Conservation (phyloP, 768 basidiomycete species). For the Xerocomus potaroensis region DNA sequence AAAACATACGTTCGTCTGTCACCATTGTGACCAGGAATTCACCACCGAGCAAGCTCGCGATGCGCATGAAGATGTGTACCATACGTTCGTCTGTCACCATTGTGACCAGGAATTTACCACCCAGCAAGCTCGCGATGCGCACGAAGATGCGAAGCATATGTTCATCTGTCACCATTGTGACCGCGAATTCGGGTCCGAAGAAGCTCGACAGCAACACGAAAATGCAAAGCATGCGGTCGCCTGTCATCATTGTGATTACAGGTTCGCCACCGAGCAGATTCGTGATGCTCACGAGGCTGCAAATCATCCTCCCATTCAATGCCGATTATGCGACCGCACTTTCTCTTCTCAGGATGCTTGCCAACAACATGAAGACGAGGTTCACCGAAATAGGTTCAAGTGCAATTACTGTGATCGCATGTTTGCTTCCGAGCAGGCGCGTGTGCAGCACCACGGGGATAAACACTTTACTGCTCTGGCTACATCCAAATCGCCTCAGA, state of each 20-base stretch:
- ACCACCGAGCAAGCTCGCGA: not conserved
- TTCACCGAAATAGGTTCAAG: not conserved
- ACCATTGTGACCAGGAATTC: slow-evolving; percentile 7
- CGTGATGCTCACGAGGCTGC: slow-evolving; percentile 7
- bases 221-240: not conserved
- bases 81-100: not conserved
- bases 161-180: slow-evolving; percentile 10
- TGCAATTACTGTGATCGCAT: slow-evolving; percentile 8
- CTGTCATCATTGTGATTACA: slow-evolving; percentile 10
- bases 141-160: slow-evolving; percentile 1
- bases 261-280: slow-evolving; percentile 1
- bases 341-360: slow-evolving; percentile 6
- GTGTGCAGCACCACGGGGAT: slow-evolving; percentile 1
- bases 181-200: not conserved
- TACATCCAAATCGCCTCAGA: not conserved
- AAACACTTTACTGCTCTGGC: not conserved
- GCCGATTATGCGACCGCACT: slow-evolving; percentile 7
- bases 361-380: slow-evolving; percentile 6
- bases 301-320: slow-evolving; percentile 2
- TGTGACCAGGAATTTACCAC: slow-evolving; percentile 3
- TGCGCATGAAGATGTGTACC: slow-evolving; percentile 4
- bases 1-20: slow-evolving; percentile 9
- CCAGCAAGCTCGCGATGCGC: not conserved
- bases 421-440: not conserved
- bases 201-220: not conserved